These are phyloP conservation scores for Tulasnella sp. DNA, from an alignment of 768 basidiomycete genomes.

Conservation along the genomic window DNA sequence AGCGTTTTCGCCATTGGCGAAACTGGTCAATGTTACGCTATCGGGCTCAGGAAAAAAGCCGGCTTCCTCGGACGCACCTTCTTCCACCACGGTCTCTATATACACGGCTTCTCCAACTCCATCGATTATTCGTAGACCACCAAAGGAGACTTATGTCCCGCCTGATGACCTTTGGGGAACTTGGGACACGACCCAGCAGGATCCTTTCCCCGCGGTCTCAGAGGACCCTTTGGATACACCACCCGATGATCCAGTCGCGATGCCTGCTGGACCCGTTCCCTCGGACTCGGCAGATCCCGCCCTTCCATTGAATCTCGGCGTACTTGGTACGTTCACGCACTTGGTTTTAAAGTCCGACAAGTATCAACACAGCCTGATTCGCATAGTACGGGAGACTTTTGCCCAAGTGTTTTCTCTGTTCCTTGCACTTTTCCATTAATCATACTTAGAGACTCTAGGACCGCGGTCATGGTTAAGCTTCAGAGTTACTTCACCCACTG, in stretches of 20 bases:
- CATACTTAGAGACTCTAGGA: not conserved
- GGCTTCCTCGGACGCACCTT: not conserved
- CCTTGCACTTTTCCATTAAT: not conserved
- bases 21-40: constrained; percentile 1
- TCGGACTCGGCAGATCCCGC: constrained; percentile 10
- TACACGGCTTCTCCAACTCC: not conserved
- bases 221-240: constrained; percentile 2
- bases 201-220: constrained; percentile 18
- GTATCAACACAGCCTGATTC: not conserved
- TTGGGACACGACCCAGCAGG: constrained; percentile 12
- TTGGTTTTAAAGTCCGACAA: constrained; percentile 5
- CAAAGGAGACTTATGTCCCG: constrained; percentile 20
- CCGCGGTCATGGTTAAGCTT: not conserved
- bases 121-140: constrained; percentile 9
- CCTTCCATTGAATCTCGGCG: not conserved
- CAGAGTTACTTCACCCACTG: not conserved
- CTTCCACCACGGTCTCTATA: not conserved
- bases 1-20: not conserved
- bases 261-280: not conserved
- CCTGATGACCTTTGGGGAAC: constrained; percentile 25
- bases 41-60: constrained; percentile 1
- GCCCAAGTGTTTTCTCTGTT: not conserved
- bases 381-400: constrained; percentile 2
- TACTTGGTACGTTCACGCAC: not conserved
- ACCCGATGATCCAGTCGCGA: not conserved